phyloP scores from a whole-genome alignment of 1,284 basidiomycete genomes.

The Limonomyces culmigenus region DNA sequence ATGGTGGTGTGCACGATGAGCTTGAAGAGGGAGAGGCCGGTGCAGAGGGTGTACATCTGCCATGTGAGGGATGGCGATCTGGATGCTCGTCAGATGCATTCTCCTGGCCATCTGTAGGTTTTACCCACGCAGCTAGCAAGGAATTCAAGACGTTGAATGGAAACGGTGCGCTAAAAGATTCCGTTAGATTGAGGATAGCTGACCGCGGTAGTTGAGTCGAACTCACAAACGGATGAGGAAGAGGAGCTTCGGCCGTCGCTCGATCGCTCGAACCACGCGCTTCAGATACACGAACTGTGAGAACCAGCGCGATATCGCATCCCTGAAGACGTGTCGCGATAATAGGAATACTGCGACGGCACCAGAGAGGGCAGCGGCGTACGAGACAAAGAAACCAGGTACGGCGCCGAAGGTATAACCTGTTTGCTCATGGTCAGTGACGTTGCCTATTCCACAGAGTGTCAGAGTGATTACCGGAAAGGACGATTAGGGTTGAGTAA shows the following conservation, averaged over 20 bases:
- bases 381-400: conserved; percentile 69
- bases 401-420: conserved; percentile 75
- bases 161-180: conserved; percentile 67
- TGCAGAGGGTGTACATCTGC: conserved; percentile 64
- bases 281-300: conserved; percentile 44
- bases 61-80: conserved; percentile 70
- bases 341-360: conserved; percentile 65
- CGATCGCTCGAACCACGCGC: conserved; percentile 73
- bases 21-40: conserved; percentile 71
- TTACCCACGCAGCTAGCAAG: conserved; percentile 71
- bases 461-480: too few species aligned
- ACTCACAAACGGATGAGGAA: conserved; percentile 73
- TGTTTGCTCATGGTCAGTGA: too few species aligned
- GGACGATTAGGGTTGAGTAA: conserved; percentile 76
- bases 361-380: conserved; percentile 67
- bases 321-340: conserved; percentile 56
- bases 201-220: too few species aligned
- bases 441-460: too few species aligned
- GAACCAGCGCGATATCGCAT: conserved; percentile 55
- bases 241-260: conserved; percentile 67
- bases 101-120: too few species aligned
- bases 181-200: conserved; percentile 25
- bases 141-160: conserved; percentile 87
- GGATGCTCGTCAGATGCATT: too few species aligned
- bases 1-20: conserved; percentile 75